Base-by-base conservation (phyloP, 495 filamentous ascomycete genomes). In the Penicillium ochrochloron region DNA sequence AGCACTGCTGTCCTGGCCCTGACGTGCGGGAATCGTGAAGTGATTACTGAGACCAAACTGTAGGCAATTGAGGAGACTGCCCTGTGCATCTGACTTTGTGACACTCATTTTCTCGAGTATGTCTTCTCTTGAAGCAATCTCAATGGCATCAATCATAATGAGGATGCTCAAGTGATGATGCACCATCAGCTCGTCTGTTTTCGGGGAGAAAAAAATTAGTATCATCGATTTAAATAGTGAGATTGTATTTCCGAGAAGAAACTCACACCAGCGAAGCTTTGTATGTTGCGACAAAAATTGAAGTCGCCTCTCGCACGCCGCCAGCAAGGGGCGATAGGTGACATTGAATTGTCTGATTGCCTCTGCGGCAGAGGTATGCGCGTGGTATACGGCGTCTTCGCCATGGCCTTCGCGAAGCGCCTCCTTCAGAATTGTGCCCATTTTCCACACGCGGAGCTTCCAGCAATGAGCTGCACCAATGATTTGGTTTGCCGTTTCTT, bases 201-300 rank as follows among this genome's bases (percentile, higher is more conserved):
- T 2, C 5, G n/a, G 15, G 23, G 2, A 44, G 37, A 9, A 33
- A 11, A 0, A 2, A 21, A 61, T 61, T 27, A 61, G 59, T 42
- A 53, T 9, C 9, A 0, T 48, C 8, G 10, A 5, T 3, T n/a
- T 48, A 9, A 3, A 48, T 12, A 0, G 9, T 21, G 19, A 48
- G 44, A 48, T 11, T 23, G 41, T 1, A 5, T 17, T n/a, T 29
- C 7, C 8, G 46, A 27, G 29, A 2, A 3, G 5, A 8, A 48
- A 57, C 66, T 65, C 44, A 68, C 66, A 68, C 66, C 66, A 68
- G 39, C 66, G 66, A 19, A 68, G 58, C 48, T 65, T 68, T 15
- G 66, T 68, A 31, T 65, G 54, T 25, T 68, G 52, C 17, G 57
- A 59, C 15, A 68, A 62, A 51, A 65, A 68, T 23, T 68, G 66